A percentile compares a stretch with the other conserved stretches of the same genome.
phyloP scores from a whole-genome alignment of 805 yeast genomes.

The Saturnispora bothae region DNA sequence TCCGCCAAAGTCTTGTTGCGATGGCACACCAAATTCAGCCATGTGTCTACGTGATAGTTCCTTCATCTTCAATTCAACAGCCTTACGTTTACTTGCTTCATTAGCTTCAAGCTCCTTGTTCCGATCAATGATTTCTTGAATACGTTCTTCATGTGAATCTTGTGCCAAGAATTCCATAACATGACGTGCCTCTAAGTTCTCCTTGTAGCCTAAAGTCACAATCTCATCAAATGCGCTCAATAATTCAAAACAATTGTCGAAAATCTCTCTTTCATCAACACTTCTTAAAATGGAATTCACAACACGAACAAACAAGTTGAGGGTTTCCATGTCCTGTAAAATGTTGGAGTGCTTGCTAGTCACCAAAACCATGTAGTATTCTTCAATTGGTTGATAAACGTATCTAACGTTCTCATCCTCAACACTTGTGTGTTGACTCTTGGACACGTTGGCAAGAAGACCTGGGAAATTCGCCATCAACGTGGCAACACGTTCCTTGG shows the following conservation, averaged over 20 bases:
- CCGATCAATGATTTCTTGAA: constrained; percentile 93
- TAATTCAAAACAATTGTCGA: constrained; percentile 78
- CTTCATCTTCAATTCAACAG: constrained; percentile 77
- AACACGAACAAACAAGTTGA: constrained; percentile 74
- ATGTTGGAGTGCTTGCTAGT: constrained; percentile 89
- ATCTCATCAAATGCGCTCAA: constrained; percentile 91
- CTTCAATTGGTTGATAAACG: constrained; percentile 93
- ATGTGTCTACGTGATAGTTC: constrained; percentile 58
- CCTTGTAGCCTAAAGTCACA: constrained; percentile 80
- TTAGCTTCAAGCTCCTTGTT: constrained; percentile 95
- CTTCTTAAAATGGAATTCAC: constrained; percentile 62
- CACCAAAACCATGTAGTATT: constrained; percentile 78
- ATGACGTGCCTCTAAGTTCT: constrained; percentile 71
- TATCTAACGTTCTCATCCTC: constrained; percentile 89
- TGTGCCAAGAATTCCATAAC: constrained; percentile 84
- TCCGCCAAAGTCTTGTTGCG: constrained; percentile 8
- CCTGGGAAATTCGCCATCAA: constrained; percentile 79
- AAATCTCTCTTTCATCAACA: constrained; percentile 74
- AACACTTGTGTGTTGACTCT: constrained; percentile 82
- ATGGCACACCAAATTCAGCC: constrained; percentile 12
- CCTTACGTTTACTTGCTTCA: constrained; percentile 93
- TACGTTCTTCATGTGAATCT: constrained; percentile 98
- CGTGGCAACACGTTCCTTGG: constrained; percentile 77
- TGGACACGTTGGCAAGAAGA: constrained; percentile 53
- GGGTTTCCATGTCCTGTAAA: constrained; percentile 86